A percentile compares a stretch with the other conserved stretches of the same genome.
Conservation (phyloP, 768 basidiomycete genomes). For the Cystobasidium ongulense region DNA sequence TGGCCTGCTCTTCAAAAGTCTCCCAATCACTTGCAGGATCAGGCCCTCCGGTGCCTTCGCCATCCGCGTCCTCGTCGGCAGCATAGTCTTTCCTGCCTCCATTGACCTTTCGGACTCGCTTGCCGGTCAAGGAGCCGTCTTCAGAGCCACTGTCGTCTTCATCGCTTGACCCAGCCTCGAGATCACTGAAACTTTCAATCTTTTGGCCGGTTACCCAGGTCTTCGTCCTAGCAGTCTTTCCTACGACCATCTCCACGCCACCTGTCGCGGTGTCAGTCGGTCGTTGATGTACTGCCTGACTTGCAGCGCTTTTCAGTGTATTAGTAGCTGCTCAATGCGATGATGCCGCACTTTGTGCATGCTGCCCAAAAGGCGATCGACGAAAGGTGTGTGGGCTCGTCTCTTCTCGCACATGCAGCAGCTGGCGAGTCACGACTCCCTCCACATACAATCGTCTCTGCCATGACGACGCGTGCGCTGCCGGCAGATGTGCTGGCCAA, state of each 20-base stretch:
- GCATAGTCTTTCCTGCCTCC: background rate
- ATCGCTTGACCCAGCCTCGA: background rate
- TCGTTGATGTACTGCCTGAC: background rate
- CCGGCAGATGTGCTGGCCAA: background rate
- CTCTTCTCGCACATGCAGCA: background rate
- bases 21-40: slow-evolving; percentile 28
- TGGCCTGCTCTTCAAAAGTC: slow-evolving; percentile 48
- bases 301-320: background rate
- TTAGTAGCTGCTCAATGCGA: background rate
- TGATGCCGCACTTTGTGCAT: background rate
- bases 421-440: background rate
- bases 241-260: slow-evolving; percentile 1
- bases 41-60: background rate
- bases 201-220: slow-evolving; percentile 18
- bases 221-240: background rate
- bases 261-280: background rate
- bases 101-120: background rate
- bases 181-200: slow-evolving; percentile 8
- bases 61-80: background rate
- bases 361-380: background rate
- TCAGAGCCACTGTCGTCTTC: slow-evolving; percentile 8
- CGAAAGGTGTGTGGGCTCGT: background rate
- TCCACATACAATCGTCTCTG: background rate
- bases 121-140: background rate
- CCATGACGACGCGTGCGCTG: slow-evolving; percentile 4